phyloP scores from a whole-genome alignment of 345 rosid genomes.

The Heritiera fomes region DNA sequence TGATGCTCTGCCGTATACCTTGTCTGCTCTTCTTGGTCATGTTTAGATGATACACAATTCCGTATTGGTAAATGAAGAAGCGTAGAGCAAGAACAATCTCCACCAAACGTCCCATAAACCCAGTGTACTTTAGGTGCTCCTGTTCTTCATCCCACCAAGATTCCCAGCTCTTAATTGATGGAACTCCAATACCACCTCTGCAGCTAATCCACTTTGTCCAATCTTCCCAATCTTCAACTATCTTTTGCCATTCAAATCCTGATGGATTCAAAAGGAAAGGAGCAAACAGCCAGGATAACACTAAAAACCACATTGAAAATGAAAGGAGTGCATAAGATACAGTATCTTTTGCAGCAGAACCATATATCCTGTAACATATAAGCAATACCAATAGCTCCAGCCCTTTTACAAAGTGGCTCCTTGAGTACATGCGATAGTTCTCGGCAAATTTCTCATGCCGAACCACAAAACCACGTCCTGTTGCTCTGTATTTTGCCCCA shows the following conservation, averaged over 20 bases:
- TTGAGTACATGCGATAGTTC: constrained; percentile 94
- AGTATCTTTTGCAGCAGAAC: constrained; percentile 41
- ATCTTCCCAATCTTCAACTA: constrained; percentile 97
- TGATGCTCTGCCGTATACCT: constrained; percentile 64
- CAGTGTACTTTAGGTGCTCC: constrained; percentile 81
- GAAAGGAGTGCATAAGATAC: constrained; percentile 52
- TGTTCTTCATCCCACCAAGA: constrained; percentile 99
- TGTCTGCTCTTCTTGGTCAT: constrained; percentile 51
- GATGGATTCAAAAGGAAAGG: constrained; percentile 95
- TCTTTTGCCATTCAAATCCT: constrained; percentile 98
- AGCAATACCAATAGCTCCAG: constrained; percentile 78
- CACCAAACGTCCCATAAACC: constrained; percentile 66
- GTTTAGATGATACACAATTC: constrained; percentile 79
- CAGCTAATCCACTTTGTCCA: constrained; percentile 95
- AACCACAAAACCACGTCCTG: constrained; percentile 99
- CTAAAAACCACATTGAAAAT: constrained; percentile 86
- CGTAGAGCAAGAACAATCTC: constrained; percentile 77
- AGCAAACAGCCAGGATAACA: constrained; percentile 77
- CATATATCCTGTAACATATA: constrained; percentile 66
- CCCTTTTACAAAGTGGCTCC: constrained; percentile 94
- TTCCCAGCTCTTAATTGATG: constrained; percentile 95
- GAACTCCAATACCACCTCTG: constrained; percentile 93
- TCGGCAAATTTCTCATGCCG: constrained; percentile 97
- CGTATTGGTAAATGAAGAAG: constrained; percentile 82
- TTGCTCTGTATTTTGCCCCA: constrained; percentile 97